Evolutionary conservation across 1,284 basidiomycete genomes (phyloP).

Genomic region (Apiotrichum montevideense): DNA sequence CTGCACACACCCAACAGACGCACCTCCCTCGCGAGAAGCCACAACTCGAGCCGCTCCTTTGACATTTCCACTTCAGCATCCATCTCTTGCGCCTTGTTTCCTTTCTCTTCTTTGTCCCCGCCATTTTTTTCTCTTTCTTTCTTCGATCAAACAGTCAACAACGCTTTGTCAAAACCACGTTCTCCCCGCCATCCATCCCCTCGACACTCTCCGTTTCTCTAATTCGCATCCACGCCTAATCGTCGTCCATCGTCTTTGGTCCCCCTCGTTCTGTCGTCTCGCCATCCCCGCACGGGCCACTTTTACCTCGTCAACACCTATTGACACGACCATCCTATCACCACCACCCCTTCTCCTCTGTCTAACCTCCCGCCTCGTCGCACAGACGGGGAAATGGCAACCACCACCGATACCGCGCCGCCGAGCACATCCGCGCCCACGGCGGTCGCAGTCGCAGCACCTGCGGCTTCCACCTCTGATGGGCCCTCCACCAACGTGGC

Average conservation of each 20-base stretch:
- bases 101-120: background rate
- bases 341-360: background rate
- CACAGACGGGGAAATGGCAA: constrained; percentile 17
- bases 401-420: constrained; percentile 11
- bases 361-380: constrained; percentile 5
- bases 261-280: constrained; percentile 53
- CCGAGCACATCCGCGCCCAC: background rate
- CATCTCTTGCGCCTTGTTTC: background rate
- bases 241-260: constrained; percentile 48
- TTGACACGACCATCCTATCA: background rate
- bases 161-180: background rate
- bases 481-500: background rate
- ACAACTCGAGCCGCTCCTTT: background rate
- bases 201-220: background rate
- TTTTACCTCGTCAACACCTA: background rate
- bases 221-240: constrained; percentile 34
- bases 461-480: background rate
- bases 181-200: background rate
- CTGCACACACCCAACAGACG: too few relatives aligned
- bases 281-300: background rate
- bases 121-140: background rate
- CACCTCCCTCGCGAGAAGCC: too few relatives aligned
- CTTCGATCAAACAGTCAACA: background rate
- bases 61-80: background rate
- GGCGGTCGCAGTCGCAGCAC: background rate